Evolutionary conservation across 2,329 filamentous ascomycete genomes (phyloP).

Genomic region (Colletotrichum higginsianum): DNA sequence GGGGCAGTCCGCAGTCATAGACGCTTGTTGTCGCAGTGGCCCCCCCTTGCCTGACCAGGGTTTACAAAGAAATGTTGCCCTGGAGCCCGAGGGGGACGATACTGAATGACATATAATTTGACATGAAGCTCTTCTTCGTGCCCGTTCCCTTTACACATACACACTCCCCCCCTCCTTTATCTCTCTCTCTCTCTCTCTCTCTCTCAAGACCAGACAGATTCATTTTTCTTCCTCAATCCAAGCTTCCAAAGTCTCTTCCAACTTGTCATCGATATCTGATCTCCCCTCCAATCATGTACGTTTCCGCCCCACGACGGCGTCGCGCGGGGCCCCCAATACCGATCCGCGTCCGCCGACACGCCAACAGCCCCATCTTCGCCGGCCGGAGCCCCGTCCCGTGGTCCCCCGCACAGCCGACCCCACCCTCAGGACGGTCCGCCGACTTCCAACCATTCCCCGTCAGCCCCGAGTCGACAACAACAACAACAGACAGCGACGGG

Average conservation of each 20-base stretch:
- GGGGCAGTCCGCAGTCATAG: neutral
- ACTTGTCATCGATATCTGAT: neutral
- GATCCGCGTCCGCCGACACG: slow-evolving; percentile 1
- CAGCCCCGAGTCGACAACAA: slow-evolving; percentile 2
- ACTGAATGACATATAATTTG: too few relatives aligned
- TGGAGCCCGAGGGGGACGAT: too few relatives aligned
- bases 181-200: too few relatives aligned
- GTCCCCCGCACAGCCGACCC: slow-evolving; percentile 2
- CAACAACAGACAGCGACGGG: slow-evolving; percentile 48
- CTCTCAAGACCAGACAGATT: too few relatives aligned
- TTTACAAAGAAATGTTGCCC: neutral
- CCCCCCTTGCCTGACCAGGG: neutral
- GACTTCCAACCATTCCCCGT: slow-evolving; percentile 5
- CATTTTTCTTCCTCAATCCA: too few relatives aligned
- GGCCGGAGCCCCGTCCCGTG: slow-evolving; percentile 1
- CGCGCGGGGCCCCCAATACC: slow-evolving; percentile 4
- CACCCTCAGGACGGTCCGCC: neutral
- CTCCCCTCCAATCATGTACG: neutral
- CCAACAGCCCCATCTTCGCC: neutral
- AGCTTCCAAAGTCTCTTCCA: neutral
- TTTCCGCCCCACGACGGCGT: neutral
- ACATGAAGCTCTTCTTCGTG: too few relatives aligned
- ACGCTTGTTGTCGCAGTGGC: neutral
- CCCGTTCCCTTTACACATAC: too few relatives aligned
- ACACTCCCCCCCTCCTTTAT: neutral